phyloP scores from a whole-genome alignment of 108 stramenopile genomes.

The Discostella stelligeroides region DNA sequence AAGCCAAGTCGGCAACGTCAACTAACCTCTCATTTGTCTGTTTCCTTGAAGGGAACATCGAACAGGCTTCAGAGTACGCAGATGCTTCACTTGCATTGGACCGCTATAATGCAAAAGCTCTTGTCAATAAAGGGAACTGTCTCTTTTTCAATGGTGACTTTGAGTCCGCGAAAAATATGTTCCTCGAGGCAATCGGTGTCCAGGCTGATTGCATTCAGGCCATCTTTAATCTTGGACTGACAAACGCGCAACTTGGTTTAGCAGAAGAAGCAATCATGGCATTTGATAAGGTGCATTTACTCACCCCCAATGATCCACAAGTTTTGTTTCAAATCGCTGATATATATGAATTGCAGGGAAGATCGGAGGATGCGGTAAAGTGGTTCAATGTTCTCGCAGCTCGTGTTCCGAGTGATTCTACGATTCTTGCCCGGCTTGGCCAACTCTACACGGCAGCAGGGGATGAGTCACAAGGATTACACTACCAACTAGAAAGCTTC shows the following conservation, averaged over 20 bases:
- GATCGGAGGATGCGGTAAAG: conserved; percentile 50
- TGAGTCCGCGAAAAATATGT: conserved; percentile 75
- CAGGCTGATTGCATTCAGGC: conserved; percentile 89
- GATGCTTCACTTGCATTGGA: conserved; percentile 75
- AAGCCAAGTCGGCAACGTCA: conserved; percentile 76
- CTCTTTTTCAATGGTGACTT: conserved; percentile 69
- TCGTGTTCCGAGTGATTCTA: conserved; percentile 76
- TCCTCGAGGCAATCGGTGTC: conserved; percentile 88
- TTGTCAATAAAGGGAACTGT: conserved; percentile 94
- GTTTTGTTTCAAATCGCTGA: conserved; percentile 88
- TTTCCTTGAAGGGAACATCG: conserved; percentile 82
- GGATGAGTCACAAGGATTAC: conserved; percentile 73
- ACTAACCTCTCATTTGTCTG: conserved; percentile 88
- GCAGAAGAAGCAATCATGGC: conserved; percentile 75
- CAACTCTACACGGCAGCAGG: conserved; percentile 65
- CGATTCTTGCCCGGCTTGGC: conserved; percentile 69
- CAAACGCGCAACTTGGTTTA: conserved; percentile 57
- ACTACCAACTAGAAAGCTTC: conserved; percentile 74
- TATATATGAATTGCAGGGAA: conserved; percentile 65
- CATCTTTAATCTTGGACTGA: conserved; percentile 87
- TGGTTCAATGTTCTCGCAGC: conserved; percentile 87
- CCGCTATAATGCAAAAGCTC: conserved; percentile 88
- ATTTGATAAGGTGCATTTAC: conserved; percentile 86
- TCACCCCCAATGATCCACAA: conserved; percentile 82
- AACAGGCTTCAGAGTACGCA: conserved; percentile 75